Evolutionary conservation across 805 yeast genomes (phyloP), one percentile per base, ranked within the genome.

Genomic region (Candida cerambycidarum): DNA sequence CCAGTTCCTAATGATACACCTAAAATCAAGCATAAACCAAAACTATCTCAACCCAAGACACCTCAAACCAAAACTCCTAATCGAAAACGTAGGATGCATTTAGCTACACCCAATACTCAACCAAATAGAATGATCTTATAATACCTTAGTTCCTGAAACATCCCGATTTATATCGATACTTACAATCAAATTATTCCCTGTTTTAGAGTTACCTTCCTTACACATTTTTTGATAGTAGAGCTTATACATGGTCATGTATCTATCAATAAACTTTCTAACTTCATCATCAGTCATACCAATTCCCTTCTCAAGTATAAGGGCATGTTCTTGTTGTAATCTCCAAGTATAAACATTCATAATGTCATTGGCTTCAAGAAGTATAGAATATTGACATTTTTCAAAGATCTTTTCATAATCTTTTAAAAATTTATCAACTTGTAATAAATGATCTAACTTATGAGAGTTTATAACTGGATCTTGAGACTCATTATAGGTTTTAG

Each of bases 181-280:
- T 12, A 42, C n/a, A 13, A 37, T 25, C 5, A 37, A 25, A 27
- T 32, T 32, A 3, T 11, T 32, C 4, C 30, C 30, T 2, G 4
- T 32, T n/a, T 2, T 30, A 18, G 23, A 27, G 15, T 28, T 16
- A 5, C 75, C 76, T 4, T 53, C 39, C 2, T 54, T 46, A 46
- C 71, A 64, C 57, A 82, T 62, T 0, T 66, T 58, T 10, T 65
- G 64, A 54, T 79, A 83, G 59, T 86, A 93, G 15, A 90, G 55
- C 47, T 79, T 76, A 54, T 92, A 92, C 28, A 84, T 78, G 1
- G 96, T 96, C 89, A 86, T 84, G 61, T 92, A 92, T 46, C 96
- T 75, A 46, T 83, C 79, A 9, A 92, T 83, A 68, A 93, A 93
- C 14, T 49, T 49, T 8, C 51, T 61, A 4, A 92, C 96, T 52